Base-by-base conservation (phyloP, 2,329 filamentous ascomycete genomes). In the Neonectria punicea region DNA sequence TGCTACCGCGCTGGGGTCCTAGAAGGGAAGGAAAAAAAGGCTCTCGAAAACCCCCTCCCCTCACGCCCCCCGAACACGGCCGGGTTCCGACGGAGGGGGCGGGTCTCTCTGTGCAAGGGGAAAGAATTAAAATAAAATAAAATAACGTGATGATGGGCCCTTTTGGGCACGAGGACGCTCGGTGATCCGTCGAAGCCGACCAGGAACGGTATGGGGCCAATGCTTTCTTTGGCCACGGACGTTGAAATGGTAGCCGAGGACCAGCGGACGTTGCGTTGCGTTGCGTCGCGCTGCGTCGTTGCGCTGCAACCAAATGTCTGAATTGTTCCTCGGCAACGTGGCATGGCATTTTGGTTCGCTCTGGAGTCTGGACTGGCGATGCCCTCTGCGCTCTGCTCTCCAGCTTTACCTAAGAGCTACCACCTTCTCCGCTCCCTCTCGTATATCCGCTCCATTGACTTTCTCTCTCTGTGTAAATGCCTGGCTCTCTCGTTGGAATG, bases 401-500 rank as follows among this genome's bases (percentile, higher is more conserved):
- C 20, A 20, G 30, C 25, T 53, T 62, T 39, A 62, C 59, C 59
- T 47, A 47, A 62, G 28, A 46, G 30, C 30, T 51, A 53, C 53
- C 16, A 57, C 59, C 53, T 53, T 34, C 22, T 43, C 39, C 32
- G 16, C 32, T 16, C 44, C 43, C 32, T 43, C 34, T 25, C 25
- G 25, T 25, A 25, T 25, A 25, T 25, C 25, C 25, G 25, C 25
- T 25, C 25, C 25, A 25, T 25, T 25, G 25, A 25, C 25, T 25
- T 25, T 25, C 25, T 43, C 49, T 16, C 51, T 22, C 34, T 36
- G 36, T 9, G 10, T 9, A 22, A 25, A 25, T 25, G 2, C 28
- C 36, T 41, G 39, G 46, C 28, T 32, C 30, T 18, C 18, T 34
- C 20, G 36, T 67, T 72, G 68, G 68, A 71, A 73, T 73, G 68